phyloP scores from a whole-genome alignment of 305 asterid species.

The Rubia occidens region DNA sequence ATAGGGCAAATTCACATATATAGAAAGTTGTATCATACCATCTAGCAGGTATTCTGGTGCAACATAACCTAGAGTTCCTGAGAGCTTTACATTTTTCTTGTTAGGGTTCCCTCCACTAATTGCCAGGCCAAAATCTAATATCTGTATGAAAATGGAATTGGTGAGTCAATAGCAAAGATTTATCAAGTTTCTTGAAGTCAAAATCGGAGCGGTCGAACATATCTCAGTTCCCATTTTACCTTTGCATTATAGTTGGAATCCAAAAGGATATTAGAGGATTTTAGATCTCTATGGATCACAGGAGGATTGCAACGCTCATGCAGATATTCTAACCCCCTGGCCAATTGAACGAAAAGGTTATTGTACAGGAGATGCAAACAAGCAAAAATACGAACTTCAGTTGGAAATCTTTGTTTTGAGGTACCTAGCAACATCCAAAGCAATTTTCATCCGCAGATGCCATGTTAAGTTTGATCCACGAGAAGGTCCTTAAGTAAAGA shows the following conservation, averaged over 20 bases:
- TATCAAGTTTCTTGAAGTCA: neutral
- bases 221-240: conserved; percentile 30
- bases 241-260: conserved; percentile 73
- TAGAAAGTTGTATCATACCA: conserved; percentile 35
- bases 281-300: conserved; percentile 78
- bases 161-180: conserved; percentile 8
- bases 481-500: conserved; percentile 43
- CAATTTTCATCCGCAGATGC: conserved; percentile 85
- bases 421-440: conserved; percentile 87
- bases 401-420: neutral
- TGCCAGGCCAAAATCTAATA: conserved; percentile 86
- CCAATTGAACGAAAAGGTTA: conserved; percentile 1
- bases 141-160: conserved; percentile 35
- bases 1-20: conserved; percentile 10
- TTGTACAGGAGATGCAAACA: neutral
- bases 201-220: neutral
- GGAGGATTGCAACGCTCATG: conserved; percentile 86
- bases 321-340: conserved; percentile 79
- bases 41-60: conserved; percentile 86
- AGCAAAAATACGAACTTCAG: neutral
- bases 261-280: conserved; percentile 76
- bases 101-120: conserved; percentile 42
- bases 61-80: conserved; percentile 83
- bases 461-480: conserved; percentile 56
- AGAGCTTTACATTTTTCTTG: conserved; percentile 50